These are phyloP conservation scores for Malassezia arunalokei DNA, from an alignment of 1,284 basidiomycete genomes.

Conservation along the genomic window DNA sequence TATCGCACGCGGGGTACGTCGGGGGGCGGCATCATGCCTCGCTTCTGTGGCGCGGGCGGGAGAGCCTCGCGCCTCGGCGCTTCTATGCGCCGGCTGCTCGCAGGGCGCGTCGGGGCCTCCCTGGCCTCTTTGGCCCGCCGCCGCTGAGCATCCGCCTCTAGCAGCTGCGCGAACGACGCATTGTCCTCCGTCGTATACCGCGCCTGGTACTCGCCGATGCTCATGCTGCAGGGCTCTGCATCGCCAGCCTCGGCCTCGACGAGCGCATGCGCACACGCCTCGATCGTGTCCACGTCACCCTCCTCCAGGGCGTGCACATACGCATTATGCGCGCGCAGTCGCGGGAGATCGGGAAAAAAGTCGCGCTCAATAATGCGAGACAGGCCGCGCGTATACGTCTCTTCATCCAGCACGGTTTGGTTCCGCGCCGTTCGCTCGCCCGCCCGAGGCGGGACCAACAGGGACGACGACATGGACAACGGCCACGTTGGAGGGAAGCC, in stretches of 20 bases:
- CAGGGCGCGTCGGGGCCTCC: not conserved
- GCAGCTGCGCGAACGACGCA: constrained; percentile 33
- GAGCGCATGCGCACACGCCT: constrained; percentile 17
- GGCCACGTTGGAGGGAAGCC: too few species aligned
- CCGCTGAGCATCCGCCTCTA: constrained; percentile 24
- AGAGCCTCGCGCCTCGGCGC: not conserved
- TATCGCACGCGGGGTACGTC: not conserved
- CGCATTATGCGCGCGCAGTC: constrained; percentile 35
- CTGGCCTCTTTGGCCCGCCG: constrained; percentile 20
- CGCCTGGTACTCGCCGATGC: constrained; percentile 29
- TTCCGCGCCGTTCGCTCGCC: constrained; percentile 24
- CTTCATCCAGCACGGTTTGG: constrained; percentile 53
- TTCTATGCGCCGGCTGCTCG: not conserved
- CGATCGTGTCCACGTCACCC: constrained; percentile 19
- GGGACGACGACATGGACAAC: too few species aligned
- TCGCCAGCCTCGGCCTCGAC: constrained; percentile 19
- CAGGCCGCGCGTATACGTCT: constrained; percentile 83
- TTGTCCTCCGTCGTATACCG: constrained; percentile 43
- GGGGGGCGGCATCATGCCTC: not conserved
- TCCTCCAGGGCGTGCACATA: constrained; percentile 33
- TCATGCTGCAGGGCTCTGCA: constrained; percentile 7
- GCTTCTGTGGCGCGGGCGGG: not conserved
- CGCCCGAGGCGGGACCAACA: constrained; percentile 5
- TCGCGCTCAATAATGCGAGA: constrained; percentile 88
- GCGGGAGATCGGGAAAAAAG: constrained; percentile 63